Evolutionary conservation across 768 basidiomycete genomes (phyloP).

Genomic region (Suillus sp.): DNA sequence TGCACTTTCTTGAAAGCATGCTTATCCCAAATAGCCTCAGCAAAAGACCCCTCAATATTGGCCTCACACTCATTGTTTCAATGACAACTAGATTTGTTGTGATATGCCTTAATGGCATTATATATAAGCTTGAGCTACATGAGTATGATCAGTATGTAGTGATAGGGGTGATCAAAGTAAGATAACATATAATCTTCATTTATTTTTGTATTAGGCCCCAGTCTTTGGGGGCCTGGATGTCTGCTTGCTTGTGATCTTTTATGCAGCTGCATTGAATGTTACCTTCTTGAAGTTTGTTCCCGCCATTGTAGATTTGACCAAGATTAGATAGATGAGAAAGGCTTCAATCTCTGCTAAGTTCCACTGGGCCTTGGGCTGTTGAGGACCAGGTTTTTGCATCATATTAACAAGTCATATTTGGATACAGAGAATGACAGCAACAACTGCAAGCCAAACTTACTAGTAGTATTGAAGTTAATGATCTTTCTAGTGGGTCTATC

Average conservation of each 20-base stretch:
- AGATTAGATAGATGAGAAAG: too few species aligned
- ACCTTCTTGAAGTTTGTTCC: neutral
- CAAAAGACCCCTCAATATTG: neutral
- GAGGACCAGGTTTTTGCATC: neutral
- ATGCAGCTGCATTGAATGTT: neutral
- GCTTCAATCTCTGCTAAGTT: neutral
- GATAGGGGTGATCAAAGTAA: too few species aligned
- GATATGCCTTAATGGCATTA: neutral
- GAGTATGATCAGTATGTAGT: neutral
- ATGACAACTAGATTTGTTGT: neutral
- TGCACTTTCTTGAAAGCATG: neutral
- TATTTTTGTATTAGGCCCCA: neutral
- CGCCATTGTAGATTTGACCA: too few species aligned
- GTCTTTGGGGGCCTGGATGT: neutral
- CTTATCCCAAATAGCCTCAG: neutral
- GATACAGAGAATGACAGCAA: too few species aligned
- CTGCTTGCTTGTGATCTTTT: neutral
- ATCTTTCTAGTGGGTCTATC: too few species aligned
- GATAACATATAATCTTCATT: neutral
- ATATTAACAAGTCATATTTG: too few species aligned
- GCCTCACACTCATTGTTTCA: neutral
- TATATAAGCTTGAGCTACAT: neutral
- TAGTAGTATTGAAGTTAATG: too few species aligned
- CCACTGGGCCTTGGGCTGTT: conserved; percentile 1
- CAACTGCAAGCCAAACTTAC: too few species aligned